Conservation (phyloP, 768 basidiomycete species). For the Suillus subaureus region DNA sequence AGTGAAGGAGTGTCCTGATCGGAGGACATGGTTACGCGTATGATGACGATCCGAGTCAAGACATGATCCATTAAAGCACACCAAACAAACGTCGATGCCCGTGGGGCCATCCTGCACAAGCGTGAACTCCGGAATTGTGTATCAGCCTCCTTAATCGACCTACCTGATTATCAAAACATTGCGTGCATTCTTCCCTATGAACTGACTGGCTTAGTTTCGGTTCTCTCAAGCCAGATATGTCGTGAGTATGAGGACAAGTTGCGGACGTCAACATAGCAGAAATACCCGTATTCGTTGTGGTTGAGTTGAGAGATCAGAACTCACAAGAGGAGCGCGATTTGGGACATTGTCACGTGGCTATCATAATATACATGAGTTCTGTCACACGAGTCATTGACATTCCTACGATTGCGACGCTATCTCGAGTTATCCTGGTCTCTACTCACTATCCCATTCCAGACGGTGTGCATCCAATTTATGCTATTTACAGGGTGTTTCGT, state of each 20-base stretch:
- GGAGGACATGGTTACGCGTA: conserved; percentile 68
- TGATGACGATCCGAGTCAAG: conserved; percentile 64
- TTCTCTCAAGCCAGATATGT: conserved; percentile 49
- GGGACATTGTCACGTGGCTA: not conserved
- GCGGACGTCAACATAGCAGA: conserved; percentile 24
- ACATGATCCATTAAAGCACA: conserved; percentile 95
- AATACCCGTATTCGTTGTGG: not conserved
- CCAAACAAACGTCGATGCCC: conserved; percentile 88
- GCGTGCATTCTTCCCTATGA: conserved; percentile 93
- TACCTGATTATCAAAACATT: conserved; percentile 95
- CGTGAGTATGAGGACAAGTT: conserved; percentile 54
- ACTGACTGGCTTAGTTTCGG: conserved; percentile 74
- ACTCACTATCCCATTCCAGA: too few relatives aligned
- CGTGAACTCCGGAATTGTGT: not conserved
- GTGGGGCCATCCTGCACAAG: conserved; percentile 59
- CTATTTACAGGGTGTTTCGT: not conserved
- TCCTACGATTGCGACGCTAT: not conserved
- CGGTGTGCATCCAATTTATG: not conserved
- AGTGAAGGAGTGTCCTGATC: conserved; percentile 73
- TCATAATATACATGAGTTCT: not conserved
- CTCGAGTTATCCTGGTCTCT: not conserved
- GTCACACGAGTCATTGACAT: not conserved
- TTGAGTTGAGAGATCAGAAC: conserved; percentile 3
- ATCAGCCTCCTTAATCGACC: conserved; percentile 15
- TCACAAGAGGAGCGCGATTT: not conserved